These are phyloP conservation scores for Peronospora farinosa DNA, from an alignment of 352 stramenopile genomes.

Conservation along the genomic window DNA sequence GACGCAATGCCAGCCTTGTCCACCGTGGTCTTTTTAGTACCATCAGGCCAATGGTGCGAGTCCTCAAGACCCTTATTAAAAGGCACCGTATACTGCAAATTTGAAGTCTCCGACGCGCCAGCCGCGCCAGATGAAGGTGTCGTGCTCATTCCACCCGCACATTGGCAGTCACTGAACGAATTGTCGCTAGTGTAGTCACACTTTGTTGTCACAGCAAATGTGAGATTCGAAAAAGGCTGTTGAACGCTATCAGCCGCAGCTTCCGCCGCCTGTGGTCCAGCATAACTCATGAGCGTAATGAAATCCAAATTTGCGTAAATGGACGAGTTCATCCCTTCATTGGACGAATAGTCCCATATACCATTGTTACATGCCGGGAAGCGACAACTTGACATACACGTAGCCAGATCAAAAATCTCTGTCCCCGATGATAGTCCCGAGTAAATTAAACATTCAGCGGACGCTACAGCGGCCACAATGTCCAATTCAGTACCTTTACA, in stretches of 20 bases:
- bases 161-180: slow-evolving; percentile 57
- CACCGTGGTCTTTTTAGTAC: slow-evolving; percentile 46
- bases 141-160: slow-evolving; percentile 34
- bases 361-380: slow-evolving; percentile 70
- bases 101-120: slow-evolving; percentile 10
- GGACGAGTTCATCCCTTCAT: slow-evolving; percentile 56
- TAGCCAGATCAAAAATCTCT: slow-evolving; percentile 45
- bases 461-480: slow-evolving; percentile 34
- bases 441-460: slow-evolving; percentile 77
- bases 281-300: slow-evolving; percentile 44
- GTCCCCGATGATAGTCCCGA: slow-evolving; percentile 44
- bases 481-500: slow-evolving; percentile 51
- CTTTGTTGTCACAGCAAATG: slow-evolving; percentile 42
- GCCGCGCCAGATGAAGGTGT: slow-evolving; percentile 8
- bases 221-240: slow-evolving; percentile 48
- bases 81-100: slow-evolving; percentile 31
- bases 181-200: slow-evolving; percentile 53
- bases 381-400: slow-evolving; percentile 75
- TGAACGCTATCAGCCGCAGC: slow-evolving; percentile 27
- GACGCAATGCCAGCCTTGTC: slow-evolving; percentile 62
- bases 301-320: slow-evolving; percentile 73
- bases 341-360: slow-evolving; percentile 67
- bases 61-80: slow-evolving; percentile 58
- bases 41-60: slow-evolving; percentile 59
- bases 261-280: slow-evolving; percentile 25